phyloP scores from a whole-genome alignment of 2,329 filamentous ascomycete species.

The Colletotrichum chrysophilum region DNA sequence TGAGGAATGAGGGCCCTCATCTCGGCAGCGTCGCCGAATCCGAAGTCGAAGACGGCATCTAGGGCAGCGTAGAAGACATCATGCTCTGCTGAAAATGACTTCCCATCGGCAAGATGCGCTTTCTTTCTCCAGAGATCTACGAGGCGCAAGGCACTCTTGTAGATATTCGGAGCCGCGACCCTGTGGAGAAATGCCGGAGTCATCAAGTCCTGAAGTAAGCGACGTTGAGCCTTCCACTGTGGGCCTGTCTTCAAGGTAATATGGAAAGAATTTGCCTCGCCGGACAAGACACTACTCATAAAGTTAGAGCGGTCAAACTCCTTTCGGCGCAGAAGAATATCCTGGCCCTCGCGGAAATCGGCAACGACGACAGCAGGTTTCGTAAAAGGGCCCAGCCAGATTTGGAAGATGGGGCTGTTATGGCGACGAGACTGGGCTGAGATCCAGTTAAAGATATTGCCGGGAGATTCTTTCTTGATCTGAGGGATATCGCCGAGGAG shows the following conservation, averaged over 20 bases:
- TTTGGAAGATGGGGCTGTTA: conserved; percentile 29
- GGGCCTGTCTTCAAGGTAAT: conserved; percentile 35
- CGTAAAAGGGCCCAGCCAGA: conserved; percentile 36
- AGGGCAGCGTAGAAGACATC: conserved; percentile 37
- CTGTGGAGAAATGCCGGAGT: conserved; percentile 36
- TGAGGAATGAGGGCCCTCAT: background rate
- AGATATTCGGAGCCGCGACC: conserved; percentile 37
- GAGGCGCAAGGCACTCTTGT: conserved; percentile 31
- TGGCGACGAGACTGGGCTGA: background rate
- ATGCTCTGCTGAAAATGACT: conserved; percentile 33
- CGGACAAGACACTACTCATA: background rate
- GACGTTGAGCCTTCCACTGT: conserved; percentile 35
- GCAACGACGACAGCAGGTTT: conserved; percentile 34
- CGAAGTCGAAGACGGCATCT: conserved; percentile 39
- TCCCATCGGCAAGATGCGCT: conserved; percentile 26
- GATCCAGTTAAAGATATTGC: background rate
- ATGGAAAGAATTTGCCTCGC: conserved; percentile 29
- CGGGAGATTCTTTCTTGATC: background rate
- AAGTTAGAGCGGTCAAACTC: conserved; percentile 37
- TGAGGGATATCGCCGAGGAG: background rate
- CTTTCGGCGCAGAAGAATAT: conserved; percentile 35
- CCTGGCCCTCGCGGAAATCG: conserved; percentile 35
- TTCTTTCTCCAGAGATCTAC: conserved; percentile 40
- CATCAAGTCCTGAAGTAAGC: conserved; percentile 42
- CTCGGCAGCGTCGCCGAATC: conserved; percentile 26